Evolutionary conservation across 345 rosid genomes (phyloP).

Genomic region (Hevea brasiliensis): DNA sequence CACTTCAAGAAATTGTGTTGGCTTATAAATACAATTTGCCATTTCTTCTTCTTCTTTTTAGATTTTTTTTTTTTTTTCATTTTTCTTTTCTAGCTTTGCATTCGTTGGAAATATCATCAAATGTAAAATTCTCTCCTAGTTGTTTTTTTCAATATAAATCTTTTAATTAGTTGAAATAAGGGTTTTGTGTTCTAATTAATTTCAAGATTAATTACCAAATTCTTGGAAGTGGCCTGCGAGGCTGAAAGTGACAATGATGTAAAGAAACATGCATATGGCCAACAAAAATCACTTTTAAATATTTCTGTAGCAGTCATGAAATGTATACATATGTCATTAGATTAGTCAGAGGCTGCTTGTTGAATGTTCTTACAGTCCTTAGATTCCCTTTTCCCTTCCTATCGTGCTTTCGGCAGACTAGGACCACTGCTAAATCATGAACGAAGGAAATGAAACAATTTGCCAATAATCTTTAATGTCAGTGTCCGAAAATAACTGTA

Average conservation of each 20-base stretch:
- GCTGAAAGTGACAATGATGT: too few species aligned
- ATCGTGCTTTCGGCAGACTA: too few species aligned
- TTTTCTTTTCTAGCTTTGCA: background rate
- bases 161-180: background rate
- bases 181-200: background rate
- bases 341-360: background rate
- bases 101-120: background rate
- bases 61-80: background rate
- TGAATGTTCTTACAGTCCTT: background rate
- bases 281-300: background rate
- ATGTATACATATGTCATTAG: background rate
- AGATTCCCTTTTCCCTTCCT: background rate
- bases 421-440: too few species aligned
- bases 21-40: constrained; percentile 39
- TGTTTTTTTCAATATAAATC: background rate
- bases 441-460: too few species aligned
- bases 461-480: too few species aligned
- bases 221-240: background rate
- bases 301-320: background rate
- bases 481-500: too few species aligned
- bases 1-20: constrained; percentile 71
- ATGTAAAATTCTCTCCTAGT: background rate
- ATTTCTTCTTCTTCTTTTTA: background rate
- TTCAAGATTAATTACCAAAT: background rate
- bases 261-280: background rate